Conservation (phyloP, 106 monocot species). For the Dioscorea dumetorum region DNA sequence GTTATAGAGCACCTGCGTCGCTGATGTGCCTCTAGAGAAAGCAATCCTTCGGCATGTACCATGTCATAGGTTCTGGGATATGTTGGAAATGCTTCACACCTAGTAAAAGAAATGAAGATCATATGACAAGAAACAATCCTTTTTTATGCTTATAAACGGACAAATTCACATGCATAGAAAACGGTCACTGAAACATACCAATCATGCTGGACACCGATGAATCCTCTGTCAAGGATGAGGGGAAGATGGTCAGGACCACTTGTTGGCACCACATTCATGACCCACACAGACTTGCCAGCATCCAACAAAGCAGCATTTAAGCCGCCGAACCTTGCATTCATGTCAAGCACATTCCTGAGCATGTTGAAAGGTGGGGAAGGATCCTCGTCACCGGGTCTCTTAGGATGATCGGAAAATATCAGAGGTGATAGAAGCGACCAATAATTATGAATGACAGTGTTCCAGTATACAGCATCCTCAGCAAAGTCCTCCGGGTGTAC, state of each 20-base stretch:
- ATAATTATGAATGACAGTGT: conserved; percentile 47
- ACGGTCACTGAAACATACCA: neutral
- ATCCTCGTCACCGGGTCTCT: conserved; percentile 95
- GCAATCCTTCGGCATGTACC: conserved; percentile 78
- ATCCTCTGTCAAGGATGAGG: conserved; percentile 30
- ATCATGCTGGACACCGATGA: conserved; percentile 22
- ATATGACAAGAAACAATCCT: neutral
- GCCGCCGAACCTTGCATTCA: conserved; percentile 86
- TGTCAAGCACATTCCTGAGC: conserved; percentile 87
- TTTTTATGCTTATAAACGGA: neutral
- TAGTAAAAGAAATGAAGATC: conserved; percentile 9
- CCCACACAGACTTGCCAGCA: conserved; percentile 87
- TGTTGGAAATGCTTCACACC: conserved; percentile 99
- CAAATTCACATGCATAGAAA: neutral
- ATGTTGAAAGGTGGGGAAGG: conserved; percentile 93
- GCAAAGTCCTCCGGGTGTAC: conserved; percentile 54
- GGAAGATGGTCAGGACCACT: conserved; percentile 35
- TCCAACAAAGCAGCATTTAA: conserved; percentile 84
- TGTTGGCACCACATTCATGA: conserved; percentile 95
- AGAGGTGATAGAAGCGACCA: conserved; percentile 94
- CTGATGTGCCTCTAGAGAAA: conserved; percentile 42
- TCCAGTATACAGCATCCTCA: conserved; percentile 66
- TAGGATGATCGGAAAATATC: conserved; percentile 97
- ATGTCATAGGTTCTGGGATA: conserved; percentile 98
- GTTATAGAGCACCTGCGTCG: conserved; percentile 66